Evolutionary conservation across 495 filamentous ascomycete species (phyloP), one percentile per base, ranked within the genome.

Genomic region (Talaromyces wortmannii): DNA sequence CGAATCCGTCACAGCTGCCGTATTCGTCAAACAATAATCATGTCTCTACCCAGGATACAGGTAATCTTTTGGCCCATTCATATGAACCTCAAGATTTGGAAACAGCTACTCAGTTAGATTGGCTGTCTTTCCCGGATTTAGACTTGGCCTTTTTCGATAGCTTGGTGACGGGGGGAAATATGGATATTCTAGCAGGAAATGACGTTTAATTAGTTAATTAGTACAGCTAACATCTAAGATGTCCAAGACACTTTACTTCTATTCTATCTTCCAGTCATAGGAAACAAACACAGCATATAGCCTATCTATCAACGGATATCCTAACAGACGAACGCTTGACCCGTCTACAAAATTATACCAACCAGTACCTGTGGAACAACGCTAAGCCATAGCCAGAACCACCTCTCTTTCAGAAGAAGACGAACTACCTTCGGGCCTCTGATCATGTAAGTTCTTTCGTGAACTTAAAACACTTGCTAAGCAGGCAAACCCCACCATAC

Each of bases 141-240:
- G 67, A 70, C 13, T 17, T 63, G 36, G 67, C 63, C 45, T 61
- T 70, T 15, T 70, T 70, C 31, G 61, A 70, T 57, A 63, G 65
- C 18, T 50, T 70, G 31, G 31, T 50, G 17, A 10, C 30, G 11
- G 31, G 31, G 5, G 33, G 31, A 16, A 32, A 50, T 12, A 17
- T 33, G 15, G 48, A 33, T 33, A 11, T 16, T 31, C 10, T 30
- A 8, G 47, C 11, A 50, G 31, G 48, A 50, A 32, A 23, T 23
- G 23, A 23, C 1, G 23, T 23, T 23, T 23, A 23, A 23, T 23
- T 23, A 23, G 23, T 23, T 1, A 23, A 23, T 5, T 40, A 40
- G 5, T 40, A 40, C 1, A 40, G 5, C 5, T 40, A 13, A 40
- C 2, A 40, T 5, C 13, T 40, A 40, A 40, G 2, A 13, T 2